Evolutionary conservation across 306 rosid genomes (phyloP).

Genomic region (Fragaria vesca): DNA sequence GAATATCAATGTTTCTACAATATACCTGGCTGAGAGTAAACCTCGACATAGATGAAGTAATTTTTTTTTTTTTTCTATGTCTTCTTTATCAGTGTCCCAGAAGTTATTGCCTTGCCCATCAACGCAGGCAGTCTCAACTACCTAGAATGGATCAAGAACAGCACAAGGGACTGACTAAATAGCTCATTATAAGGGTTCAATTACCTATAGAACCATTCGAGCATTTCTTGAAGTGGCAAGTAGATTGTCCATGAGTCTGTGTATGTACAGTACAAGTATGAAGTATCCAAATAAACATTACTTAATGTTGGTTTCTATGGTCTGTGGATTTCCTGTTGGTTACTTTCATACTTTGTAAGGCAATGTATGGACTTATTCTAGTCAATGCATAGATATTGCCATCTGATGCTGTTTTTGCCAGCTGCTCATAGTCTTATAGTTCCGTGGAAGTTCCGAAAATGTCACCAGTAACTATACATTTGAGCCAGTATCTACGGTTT

Average conservation of each 20-base stretch:
- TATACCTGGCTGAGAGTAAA: slow-evolving; percentile 1
- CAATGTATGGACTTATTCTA: not conserved
- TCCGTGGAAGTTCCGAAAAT: not conserved
- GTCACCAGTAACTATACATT: not conserved
- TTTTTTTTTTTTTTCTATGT: slow-evolving; percentile 13
- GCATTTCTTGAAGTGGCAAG: slow-evolving; percentile 6
- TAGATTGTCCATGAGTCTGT: not conserved
- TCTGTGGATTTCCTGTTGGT: not conserved
- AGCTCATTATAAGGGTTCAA: not conserved
- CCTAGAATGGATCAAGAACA: slow-evolving; percentile 85
- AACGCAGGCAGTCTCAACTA: slow-evolving; percentile 72
- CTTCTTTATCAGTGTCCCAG: slow-evolving; percentile 70
- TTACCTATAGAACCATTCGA: not conserved
- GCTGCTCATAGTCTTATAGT: not conserved
- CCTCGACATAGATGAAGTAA: not conserved
- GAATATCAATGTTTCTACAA: not conserved
- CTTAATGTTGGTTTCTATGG: not conserved
- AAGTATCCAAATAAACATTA: slow-evolving; percentile 7
- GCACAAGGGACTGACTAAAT: slow-evolving; percentile 71
- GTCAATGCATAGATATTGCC: not conserved
- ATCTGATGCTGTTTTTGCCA: not conserved
- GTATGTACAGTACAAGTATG: not conserved
- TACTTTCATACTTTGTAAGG: not conserved
- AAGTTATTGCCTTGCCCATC: slow-evolving; percentile 88
- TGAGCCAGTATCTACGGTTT: too few relatives aligned